These are phyloP conservation scores for Paracorniculantispora psalliotae DNA, from an alignment of 2,329 filamentous ascomycete species.

Conservation along the genomic window DNA sequence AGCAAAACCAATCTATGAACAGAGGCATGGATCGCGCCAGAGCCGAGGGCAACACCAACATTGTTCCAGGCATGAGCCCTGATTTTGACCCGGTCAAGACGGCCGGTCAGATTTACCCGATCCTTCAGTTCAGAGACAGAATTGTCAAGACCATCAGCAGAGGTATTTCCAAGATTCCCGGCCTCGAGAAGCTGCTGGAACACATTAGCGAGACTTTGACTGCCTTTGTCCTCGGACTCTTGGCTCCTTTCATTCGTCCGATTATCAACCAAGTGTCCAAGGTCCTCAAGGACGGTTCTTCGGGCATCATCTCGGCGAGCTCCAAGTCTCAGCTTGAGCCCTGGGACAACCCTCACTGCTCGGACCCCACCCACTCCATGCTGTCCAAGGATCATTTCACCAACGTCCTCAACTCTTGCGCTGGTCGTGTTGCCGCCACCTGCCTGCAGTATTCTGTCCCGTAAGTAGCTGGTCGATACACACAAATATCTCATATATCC, in stretches of 20 bases:
- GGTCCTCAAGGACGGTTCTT: slow-evolving; percentile 79
- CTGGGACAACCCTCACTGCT: slow-evolving; percentile 70
- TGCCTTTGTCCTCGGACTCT: slow-evolving; percentile 81
- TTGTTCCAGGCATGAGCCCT: slow-evolving; percentile 69
- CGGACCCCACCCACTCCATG: slow-evolving; percentile 74
- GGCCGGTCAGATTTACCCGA: slow-evolving; percentile 82
- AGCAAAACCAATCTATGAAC: slow-evolving; percentile 39
- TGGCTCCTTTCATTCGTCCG: slow-evolving; percentile 87
- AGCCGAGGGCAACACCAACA: slow-evolving; percentile 44
- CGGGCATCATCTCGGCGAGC: slow-evolving; percentile 61
- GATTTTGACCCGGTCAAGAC: slow-evolving; percentile 75
- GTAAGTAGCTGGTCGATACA: slow-evolving; percentile 35
- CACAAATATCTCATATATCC: neutral
- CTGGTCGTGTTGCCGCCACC: slow-evolving; percentile 66
- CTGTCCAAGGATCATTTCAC: slow-evolving; percentile 79
- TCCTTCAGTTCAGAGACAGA: slow-evolving; percentile 88
- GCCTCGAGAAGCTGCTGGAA: slow-evolving; percentile 83
- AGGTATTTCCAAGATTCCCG: slow-evolving; percentile 87
- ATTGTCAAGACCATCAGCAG: slow-evolving; percentile 83
- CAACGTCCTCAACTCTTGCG: slow-evolving; percentile 71
- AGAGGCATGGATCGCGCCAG: slow-evolving; percentile 29
- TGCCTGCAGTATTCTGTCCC: slow-evolving; percentile 85
- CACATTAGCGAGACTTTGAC: slow-evolving; percentile 92
- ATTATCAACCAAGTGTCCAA: slow-evolving; percentile 85
- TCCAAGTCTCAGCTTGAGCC: slow-evolving; percentile 72